phyloP scores from a whole-genome alignment of 441 rosid species.

The Mallotus japonicus region DNA sequence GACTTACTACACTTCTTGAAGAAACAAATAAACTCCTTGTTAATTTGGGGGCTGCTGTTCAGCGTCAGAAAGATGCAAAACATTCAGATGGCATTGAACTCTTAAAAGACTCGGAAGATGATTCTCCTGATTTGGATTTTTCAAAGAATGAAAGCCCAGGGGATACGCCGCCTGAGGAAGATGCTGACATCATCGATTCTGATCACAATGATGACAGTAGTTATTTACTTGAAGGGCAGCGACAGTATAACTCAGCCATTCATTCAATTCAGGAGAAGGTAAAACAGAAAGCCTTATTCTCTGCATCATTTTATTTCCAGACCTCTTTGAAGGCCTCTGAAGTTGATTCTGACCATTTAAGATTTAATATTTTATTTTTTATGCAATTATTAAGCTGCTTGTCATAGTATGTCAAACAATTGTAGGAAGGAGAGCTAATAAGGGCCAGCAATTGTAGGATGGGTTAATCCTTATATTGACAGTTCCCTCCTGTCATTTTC shows the following conservation, averaged over 20 bases:
- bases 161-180: constrained; percentile 68
- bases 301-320: constrained; percentile 5
- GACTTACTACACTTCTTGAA: constrained; percentile 85
- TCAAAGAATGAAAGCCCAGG: constrained; percentile 63
- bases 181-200: constrained; percentile 59
- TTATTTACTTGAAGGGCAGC: constrained; percentile 96
- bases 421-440: constrained; percentile 1
- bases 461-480: constrained; percentile 4
- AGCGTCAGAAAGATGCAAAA: constrained; percentile 92
- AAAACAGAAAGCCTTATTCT: constrained; percentile 24
- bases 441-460: not conserved
- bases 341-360: constrained; percentile 15
- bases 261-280: constrained; percentile 97
- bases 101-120: constrained; percentile 66
- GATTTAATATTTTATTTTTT: not conserved
- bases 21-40: constrained; percentile 96
- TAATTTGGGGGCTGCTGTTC: constrained; percentile 98
- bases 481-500: constrained; percentile 8
- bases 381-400: constrained; percentile 2
- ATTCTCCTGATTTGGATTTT: constrained; percentile 69
- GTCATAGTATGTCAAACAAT: not conserved
- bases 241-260: constrained; percentile 95
- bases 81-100: constrained; percentile 64
- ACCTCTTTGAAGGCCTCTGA: not conserved
- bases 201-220: constrained; percentile 72